phyloP scores from a whole-genome alignment of 345 rosid genomes.

The Streptanthus diversifolius region DNA sequence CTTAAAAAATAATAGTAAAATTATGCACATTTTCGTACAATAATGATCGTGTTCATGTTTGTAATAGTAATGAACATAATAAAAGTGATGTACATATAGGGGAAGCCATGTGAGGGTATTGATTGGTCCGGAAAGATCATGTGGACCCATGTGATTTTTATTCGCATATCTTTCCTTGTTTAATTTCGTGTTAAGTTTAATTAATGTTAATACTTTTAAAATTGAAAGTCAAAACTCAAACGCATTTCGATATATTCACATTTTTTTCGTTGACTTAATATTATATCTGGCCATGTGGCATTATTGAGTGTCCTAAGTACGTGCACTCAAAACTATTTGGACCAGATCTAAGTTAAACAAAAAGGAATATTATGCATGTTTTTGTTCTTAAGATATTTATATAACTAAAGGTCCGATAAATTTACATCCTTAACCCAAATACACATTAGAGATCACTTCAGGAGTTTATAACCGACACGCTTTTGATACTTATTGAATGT shows the following conservation, averaged over 20 bases:
- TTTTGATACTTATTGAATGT: not conserved
- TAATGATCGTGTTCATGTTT: not conserved
- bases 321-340: not conserved
- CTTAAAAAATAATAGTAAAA: not conserved
- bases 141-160: slow-evolving; percentile 29
- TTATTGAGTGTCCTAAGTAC: not conserved
- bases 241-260: not conserved
- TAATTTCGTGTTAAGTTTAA: not conserved
- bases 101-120: slow-evolving; percentile 20
- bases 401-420: not conserved
- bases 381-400: not conserved
- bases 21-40: not conserved
- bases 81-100: not conserved
- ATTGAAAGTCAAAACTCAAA: not conserved
- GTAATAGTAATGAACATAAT: not conserved
- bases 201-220: slow-evolving; percentile 6
- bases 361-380: not conserved
- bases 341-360: not conserved
- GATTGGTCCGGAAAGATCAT: slow-evolving; percentile 8
- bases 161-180: not conserved
- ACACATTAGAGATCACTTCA: not conserved
- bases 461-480: not conserved
- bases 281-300: slow-evolving; percentile 17
- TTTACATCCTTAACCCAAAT: not conserved
- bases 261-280: not conserved